Conservation (phyloP, 2,329 filamentous ascomycete genomes). For the Cephalotrichum gorgonifer region DNA sequence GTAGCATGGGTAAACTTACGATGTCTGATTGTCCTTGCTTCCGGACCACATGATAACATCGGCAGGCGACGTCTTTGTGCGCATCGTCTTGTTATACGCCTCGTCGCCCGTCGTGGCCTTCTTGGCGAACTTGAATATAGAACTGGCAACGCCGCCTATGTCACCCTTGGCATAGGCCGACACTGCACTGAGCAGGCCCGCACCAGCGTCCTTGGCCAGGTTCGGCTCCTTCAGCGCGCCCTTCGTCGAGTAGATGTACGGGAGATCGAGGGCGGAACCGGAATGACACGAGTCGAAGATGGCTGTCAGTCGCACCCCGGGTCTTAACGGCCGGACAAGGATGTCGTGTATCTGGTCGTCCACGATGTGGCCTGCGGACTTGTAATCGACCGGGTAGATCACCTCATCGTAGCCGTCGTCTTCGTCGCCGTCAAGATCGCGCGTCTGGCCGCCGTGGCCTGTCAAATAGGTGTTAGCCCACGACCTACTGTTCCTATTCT, state of each 20-base stretch:
- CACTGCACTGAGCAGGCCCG: constrained; percentile 57
- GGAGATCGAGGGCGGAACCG: constrained; percentile 45
- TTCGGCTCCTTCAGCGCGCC: constrained; percentile 65
- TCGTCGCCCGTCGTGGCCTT: constrained; percentile 60
- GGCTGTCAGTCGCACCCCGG: constrained; percentile 53
- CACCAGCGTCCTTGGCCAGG: constrained; percentile 59
- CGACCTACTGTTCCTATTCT: too few relatives aligned
- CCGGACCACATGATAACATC: constrained; percentile 93
- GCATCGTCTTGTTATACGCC: constrained; percentile 61
- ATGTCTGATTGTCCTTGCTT: constrained; percentile 82
- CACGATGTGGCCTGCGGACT: constrained; percentile 40
- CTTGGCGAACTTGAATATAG: constrained; percentile 69
- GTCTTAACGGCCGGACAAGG: constrained; percentile 51
- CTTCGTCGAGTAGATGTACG: constrained; percentile 55
- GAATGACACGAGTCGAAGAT: constrained; percentile 50
- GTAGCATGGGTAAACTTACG: constrained; percentile 21
- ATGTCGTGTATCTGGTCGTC: constrained; percentile 52
- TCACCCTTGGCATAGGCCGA: constrained; percentile 71
- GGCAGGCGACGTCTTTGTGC: constrained; percentile 78
- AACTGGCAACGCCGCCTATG: constrained; percentile 63
- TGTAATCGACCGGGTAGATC: constrained; percentile 48
- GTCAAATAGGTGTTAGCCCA: neutral
- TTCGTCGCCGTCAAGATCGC: constrained; percentile 45
- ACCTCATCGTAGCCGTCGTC: constrained; percentile 48
- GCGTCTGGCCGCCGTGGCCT: constrained; percentile 46